phyloP scores from a whole-genome alignment of 1,139 yeast species.

The Pichia sp. region DNA sequence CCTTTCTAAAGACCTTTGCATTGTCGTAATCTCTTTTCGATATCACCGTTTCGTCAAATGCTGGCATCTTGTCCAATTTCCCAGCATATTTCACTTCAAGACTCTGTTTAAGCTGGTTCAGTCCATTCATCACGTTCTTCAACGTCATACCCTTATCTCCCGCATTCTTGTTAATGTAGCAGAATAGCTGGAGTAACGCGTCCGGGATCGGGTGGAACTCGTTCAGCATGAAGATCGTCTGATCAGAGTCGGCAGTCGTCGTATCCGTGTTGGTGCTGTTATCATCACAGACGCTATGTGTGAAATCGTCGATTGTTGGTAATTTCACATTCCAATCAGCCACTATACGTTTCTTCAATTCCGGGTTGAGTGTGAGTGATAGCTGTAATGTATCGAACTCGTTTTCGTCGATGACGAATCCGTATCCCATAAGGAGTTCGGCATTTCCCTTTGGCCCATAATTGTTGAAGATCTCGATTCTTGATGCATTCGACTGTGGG shows the following conservation, averaged over 20 bases:
- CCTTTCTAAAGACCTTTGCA: conserved; percentile 38
- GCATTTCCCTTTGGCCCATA: conserved; percentile 91
- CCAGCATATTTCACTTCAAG: conserved; percentile 49
- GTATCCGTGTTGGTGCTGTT: conserved; percentile 25
- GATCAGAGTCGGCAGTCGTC: conserved; percentile 25
- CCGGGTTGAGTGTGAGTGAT: conserved; percentile 45
- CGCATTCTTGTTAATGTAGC: conserved; percentile 41
- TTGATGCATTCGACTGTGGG: conserved; percentile 8
- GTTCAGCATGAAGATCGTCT: conserved; percentile 46
- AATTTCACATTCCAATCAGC: conserved; percentile 40
- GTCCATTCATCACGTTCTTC: conserved; percentile 54
- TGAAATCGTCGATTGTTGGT: conserved; percentile 48
- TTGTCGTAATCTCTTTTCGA: conserved; percentile 25
- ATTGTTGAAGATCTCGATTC: conserved; percentile 62
- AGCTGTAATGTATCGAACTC: conserved; percentile 48
- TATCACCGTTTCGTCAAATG: conserved; percentile 6
- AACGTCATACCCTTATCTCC: conserved; percentile 44
- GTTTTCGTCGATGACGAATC: conserved; percentile 65
- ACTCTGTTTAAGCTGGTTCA: conserved; percentile 54
- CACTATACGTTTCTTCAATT: background rate
- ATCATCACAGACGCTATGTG: conserved; percentile 36
- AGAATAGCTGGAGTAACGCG: conserved; percentile 50
- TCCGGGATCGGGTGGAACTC: conserved; percentile 46
- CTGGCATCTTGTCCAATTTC: conserved; percentile 19
- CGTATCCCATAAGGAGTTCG: conserved; percentile 65